Base-by-base conservation (phyloP, 768 basidiomycete genomes). In the Russula emetica region DNA sequence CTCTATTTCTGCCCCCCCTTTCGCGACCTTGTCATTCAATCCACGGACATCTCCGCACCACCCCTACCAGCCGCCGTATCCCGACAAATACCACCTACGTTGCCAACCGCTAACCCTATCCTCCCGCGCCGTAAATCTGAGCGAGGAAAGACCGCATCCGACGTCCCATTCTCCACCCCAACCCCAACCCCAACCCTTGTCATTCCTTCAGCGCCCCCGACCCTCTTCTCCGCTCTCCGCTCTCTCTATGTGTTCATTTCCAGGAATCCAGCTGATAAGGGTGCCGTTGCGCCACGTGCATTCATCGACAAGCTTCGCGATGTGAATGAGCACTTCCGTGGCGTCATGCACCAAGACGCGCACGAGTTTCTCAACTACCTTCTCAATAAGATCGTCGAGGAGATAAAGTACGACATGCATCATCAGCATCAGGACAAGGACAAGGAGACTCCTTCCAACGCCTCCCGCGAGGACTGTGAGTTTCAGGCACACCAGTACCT, bases 331-430 rank as follows among this genome's bases (percentile, higher is more conserved):
- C 80, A 88, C 52, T 99, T 98, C 72, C 83, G 93, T 55, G 87
- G 87, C 40, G 87, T 90, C 18, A 89, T 90, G 83, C 97, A 99
- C 73, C 97, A 99, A 73, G 97, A 99, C 73, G 96, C 97, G 3
- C 97, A 98, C 76, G 97, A 99, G 75, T 98, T 98, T 74, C 79
- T 98, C 47, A 97, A 95, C 73, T 97, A 89, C 76, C 77, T 98
- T 30, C 78, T 99, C 59, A 99, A 99, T 75, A 86, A 82, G 73
- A 87, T 99, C 55, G 88, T 94, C 40, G 96, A 98, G 74, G 94
- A 98, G 72, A 83, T 96, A 68, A 91, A 94, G 71, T 83, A 85
- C 66, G 87, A 88, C 62, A 80, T 74, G 71, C 85, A 66, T 36
- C 67, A 69, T 75, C 57, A 68, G 65, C n/a, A 71, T 16, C n/a